Evolutionary conservation across 179 eudicot species (phyloP).

Genomic region (Vitellaria paradoxa): DNA sequence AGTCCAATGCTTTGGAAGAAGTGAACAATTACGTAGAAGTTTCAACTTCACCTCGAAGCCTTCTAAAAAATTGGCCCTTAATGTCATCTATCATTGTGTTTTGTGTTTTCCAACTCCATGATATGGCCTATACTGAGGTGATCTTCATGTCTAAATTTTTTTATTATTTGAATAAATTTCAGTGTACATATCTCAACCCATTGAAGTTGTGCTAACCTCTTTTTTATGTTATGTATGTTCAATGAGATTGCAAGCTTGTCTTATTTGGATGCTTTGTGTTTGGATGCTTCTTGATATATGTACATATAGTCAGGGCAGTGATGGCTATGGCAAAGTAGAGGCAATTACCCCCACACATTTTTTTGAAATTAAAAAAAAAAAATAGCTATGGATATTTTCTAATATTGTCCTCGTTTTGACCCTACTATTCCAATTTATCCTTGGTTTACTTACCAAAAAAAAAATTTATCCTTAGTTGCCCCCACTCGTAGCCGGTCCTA

Average conservation of each 20-base stretch:
- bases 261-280: too few species aligned
- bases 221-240: background rate
- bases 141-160: background rate
- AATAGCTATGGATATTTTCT: too few species aligned
- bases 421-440: too few species aligned
- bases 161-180: background rate
- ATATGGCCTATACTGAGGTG: constrained; percentile 71
- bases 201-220: background rate
- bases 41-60: constrained; percentile 24
- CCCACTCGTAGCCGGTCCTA: too few species aligned
- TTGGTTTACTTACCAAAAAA: too few species aligned
- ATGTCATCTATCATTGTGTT: constrained; percentile 55
- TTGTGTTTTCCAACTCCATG: constrained; percentile 62
- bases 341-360: too few species aligned
- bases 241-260: background rate
- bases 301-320: too few species aligned
- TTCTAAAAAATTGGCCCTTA: constrained; percentile 63
- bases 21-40: constrained; percentile 10
- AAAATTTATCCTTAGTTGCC: too few species aligned
- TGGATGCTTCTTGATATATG: too few species aligned
- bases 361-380: too few species aligned
- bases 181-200: background rate
- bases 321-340: too few species aligned
- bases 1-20: constrained; percentile 20
- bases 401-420: too few species aligned